Conservation (phyloP, 1,139 yeast genomes). For the Taphrina populina region DNA sequence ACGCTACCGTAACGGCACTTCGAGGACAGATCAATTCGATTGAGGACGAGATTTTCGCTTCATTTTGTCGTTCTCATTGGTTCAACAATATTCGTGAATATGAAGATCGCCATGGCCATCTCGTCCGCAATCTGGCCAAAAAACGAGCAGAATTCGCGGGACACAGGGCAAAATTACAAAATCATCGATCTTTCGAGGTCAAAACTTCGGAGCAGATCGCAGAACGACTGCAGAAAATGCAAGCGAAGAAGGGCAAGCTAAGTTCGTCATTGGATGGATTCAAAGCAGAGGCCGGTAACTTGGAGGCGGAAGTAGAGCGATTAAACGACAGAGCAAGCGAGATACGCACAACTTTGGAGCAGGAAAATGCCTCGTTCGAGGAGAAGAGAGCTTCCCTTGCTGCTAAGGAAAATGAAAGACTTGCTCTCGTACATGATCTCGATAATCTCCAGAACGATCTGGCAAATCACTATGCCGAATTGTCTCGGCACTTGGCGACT, state of each 20-base stretch:
- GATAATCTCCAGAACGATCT: too few species aligned
- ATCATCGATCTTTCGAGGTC: conserved; percentile 62
- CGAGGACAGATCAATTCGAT: conserved; percentile 41
- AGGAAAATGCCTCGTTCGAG: too few species aligned
- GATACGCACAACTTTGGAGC: too few species aligned
- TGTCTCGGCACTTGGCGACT: too few species aligned
- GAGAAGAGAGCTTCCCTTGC: too few species aligned
- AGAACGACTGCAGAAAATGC: conserved; percentile 50
- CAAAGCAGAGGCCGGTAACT: background rate
- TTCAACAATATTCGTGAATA: conserved; percentile 60
- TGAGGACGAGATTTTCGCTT: conserved; percentile 49
- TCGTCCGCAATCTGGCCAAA: conserved; percentile 59
- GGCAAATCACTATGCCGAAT: too few species aligned
- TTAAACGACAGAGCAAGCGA: too few species aligned
- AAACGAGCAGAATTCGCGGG: conserved; percentile 63
- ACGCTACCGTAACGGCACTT: too few species aligned
- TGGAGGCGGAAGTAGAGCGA: background rate
- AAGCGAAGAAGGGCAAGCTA: conserved; percentile 42
- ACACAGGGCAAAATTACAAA: conserved; percentile 61
- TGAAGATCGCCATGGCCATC: conserved; percentile 64
- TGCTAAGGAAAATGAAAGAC: too few species aligned
- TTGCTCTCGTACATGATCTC: too few species aligned
- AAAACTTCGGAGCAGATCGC: conserved; percentile 57
- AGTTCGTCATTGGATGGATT: background rate
- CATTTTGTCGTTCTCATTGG: conserved; percentile 56